Base-by-base conservation (phyloP, 805 yeast species). In the Lipomyces kockii region DNA sequence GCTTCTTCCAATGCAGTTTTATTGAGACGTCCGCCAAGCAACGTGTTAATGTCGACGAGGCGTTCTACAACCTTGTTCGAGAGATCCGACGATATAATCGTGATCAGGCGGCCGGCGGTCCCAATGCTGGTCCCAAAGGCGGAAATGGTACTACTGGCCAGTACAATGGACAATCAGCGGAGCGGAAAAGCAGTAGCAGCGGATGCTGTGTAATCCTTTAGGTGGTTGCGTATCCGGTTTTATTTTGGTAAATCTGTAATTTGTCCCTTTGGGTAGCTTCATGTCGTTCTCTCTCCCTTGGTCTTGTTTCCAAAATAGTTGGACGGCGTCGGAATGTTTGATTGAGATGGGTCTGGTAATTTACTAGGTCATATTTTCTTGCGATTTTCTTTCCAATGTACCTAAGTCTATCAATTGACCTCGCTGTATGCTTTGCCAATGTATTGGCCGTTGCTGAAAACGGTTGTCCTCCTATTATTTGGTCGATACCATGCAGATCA, bases 21-120 rank as follows among this genome's bases (percentile, higher is more conserved):
- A 84, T 93, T 73, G 99, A 95, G 80, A 91, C 98, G 1, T 87
- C 94, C 53, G 98, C 98, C 29, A 95, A 95, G 78, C 91, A 89
- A 74, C 88, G 97, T 67, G 84, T 89, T 72, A 93, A 95, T 74
- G 98, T 95, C 57, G 96, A 91, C 76, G 92, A 89, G 74, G 89
- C 93, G 2, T 91, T 91, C 78, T 87, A 84, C 75, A 88, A 86
- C 54, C 78, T 89, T 71, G 92, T 88, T 17, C 83, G 91, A 72
- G 81, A 82, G 56, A 86, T 74, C 64, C 61, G 76, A 20, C 65
- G 70, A 29, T 71, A 61, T 56, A 71, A 71, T 54, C 61, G 67
- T 3, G 71, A 70, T 14, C 72, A 70, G 43, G 63, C 29, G 11
- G 58, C 60, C n/a, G 62, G 65, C 35, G 56, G 62, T 1, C 53